Percentiles rank a stretch among this genome's conserved stretches.
These are phyloP conservation scores for Penicillium digitatum DNA, from an alignment of 2,329 filamentous ascomycete species.

Conservation along the genomic window DNA sequence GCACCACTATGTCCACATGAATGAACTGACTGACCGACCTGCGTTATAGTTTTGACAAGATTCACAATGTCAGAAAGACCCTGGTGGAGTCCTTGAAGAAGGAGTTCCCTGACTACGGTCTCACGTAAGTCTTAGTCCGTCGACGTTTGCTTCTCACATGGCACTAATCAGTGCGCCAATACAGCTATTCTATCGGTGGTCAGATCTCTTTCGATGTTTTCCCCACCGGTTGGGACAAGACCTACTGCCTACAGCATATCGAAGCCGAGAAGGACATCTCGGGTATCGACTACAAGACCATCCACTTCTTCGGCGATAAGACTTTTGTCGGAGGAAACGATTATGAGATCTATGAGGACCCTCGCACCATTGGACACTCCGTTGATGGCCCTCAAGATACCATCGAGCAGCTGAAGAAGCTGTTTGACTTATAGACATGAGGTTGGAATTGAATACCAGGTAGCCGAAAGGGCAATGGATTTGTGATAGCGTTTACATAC, in stretches of 20 bases:
- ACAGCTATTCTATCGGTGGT: conserved; percentile 85
- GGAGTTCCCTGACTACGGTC: conserved; percentile 74
- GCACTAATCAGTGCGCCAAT: conserved; percentile 1
- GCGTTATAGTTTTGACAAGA: conserved; percentile 61
- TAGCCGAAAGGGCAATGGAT: conserved; percentile 4
- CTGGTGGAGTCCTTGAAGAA: conserved; percentile 74
- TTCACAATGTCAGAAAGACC: conserved; percentile 68
- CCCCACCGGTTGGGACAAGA: conserved; percentile 97
- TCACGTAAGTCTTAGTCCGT: conserved; percentile 64
- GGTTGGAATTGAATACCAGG: neutral
- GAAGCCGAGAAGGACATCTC: conserved; percentile 72
- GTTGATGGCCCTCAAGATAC: conserved; percentile 82
- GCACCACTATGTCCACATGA: neutral
- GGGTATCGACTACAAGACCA: conserved; percentile 66
- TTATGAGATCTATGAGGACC: conserved; percentile 84
- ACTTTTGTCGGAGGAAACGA: conserved; percentile 87
- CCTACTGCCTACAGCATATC: conserved; percentile 85
- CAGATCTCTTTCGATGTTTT: conserved; percentile 99
- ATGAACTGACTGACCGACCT: conserved; percentile 5
- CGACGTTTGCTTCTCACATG: conserved; percentile 3
- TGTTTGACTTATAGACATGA: conserved; percentile 61
- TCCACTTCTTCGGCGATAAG: conserved; percentile 99
- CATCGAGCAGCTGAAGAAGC: conserved; percentile 69
- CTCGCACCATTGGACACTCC: conserved; percentile 76
- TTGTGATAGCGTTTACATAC: conserved; percentile 20